Conservation (phyloP, 176 grass and related monocot species). For the Avena sativa region DNA sequence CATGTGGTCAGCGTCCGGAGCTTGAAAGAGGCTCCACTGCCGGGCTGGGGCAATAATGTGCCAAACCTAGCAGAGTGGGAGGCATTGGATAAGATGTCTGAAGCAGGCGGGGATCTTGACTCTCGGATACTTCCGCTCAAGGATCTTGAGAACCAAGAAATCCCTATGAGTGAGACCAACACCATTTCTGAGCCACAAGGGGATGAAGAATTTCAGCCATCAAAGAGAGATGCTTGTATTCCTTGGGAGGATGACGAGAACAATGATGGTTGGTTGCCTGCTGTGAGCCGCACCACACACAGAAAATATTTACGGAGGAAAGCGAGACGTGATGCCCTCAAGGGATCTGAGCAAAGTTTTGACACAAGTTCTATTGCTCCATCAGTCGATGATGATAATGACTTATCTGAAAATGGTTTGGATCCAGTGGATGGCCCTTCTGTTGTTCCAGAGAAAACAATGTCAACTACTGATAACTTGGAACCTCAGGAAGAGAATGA, state of each 20-base stretch:
- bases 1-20: slow-evolving; percentile 73
- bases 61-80: slow-evolving; percentile 88
- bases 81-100: slow-evolving; percentile 72
- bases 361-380: slow-evolving; percentile 46
- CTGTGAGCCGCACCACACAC: slow-evolving; percentile 90
- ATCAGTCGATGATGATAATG: slow-evolving; percentile 43
- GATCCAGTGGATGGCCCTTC: slow-evolving; percentile 30
- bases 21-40: slow-evolving; percentile 60
- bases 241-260: slow-evolving; percentile 79
- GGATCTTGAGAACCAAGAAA: slow-evolving; percentile 67
- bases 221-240: slow-evolving; percentile 55
- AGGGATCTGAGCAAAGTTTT: slow-evolving; percentile 49
- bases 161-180: slow-evolving; percentile 40
- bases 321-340: slow-evolving; percentile 66
- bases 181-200: slow-evolving; percentile 43
- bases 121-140: slow-evolving; percentile 87
- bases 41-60: slow-evolving; percentile 91
- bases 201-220: slow-evolving; percentile 28
- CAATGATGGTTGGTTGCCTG: slow-evolving; percentile 75
- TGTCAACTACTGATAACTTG: slow-evolving; percentile 8
- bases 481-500: slow-evolving; percentile 44
- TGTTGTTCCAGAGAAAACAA: slow-evolving; percentile 26
- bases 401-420: slow-evolving; percentile 31
- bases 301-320: slow-evolving; percentile 90
- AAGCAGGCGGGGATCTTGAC: slow-evolving; percentile 37